These are phyloP conservation scores for Capsicum baccatum DNA, from an alignment of 257 asterid genomes.

Conservation along the genomic window DNA sequence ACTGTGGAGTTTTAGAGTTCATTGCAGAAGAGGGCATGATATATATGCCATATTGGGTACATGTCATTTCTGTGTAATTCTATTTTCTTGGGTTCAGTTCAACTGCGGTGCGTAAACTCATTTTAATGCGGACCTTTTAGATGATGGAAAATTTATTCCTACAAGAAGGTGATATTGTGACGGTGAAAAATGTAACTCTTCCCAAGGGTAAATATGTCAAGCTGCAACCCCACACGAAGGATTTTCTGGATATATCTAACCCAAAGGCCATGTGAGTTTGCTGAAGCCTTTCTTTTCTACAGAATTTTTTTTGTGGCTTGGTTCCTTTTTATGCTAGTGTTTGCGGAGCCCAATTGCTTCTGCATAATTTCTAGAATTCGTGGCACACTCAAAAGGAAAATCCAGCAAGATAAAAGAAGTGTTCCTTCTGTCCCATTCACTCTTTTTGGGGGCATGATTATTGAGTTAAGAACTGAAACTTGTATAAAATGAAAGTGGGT, in stretches of 20 bases:
- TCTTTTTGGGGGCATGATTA: conserved; percentile 5
- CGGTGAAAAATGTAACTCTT: conserved; percentile 83
- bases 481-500: background rate
- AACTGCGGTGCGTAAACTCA: conserved; percentile 26
- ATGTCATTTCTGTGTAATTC: conserved; percentile 32
- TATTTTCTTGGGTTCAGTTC: conserved; percentile 23
- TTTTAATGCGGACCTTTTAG: conserved; percentile 44
- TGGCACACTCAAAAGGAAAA: background rate
- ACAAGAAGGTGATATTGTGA: conserved; percentile 90
- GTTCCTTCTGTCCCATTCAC: background rate
- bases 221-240: conserved; percentile 94
- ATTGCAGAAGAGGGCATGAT: conserved; percentile 99
- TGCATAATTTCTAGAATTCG: background rate
- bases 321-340: background rate
- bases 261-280: conserved; percentile 93
- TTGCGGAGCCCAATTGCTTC: background rate
- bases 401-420: background rate
- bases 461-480: background rate
- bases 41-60: conserved; percentile 98
- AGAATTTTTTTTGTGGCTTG: background rate
- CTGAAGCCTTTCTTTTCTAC: too few relatives aligned
- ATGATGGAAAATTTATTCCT: conserved; percentile 97
- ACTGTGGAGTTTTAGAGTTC: conserved; percentile 98
- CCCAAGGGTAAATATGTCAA: conserved; percentile 95
- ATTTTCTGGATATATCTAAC: conserved; percentile 93